Evolutionary conservation across 768 basidiomycete species (phyloP).

Genomic region (Panaeolus cyanescens): DNA sequence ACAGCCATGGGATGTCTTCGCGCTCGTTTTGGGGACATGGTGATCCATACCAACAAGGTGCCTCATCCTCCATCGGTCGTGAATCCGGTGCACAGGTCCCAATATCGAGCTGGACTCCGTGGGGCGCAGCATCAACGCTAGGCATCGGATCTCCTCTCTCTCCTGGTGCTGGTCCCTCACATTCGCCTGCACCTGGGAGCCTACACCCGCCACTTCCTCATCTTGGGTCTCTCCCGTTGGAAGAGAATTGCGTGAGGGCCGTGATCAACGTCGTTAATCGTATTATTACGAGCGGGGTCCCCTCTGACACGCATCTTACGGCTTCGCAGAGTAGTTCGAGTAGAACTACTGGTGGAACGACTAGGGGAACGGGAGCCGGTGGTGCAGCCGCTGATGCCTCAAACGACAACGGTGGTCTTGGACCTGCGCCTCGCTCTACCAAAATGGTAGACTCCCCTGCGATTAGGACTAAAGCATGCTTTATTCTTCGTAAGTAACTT

Average conservation of each 20-base stretch:
- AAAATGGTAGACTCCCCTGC: slow-evolving; percentile 33
- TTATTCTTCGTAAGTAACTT: slow-evolving; percentile 63
- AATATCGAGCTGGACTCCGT: not conserved
- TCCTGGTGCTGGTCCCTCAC: not conserved
- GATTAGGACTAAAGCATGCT: slow-evolving; percentile 68
- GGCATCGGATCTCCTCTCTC: not conserved
- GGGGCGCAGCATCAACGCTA: not conserved
- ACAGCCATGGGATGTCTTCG: slow-evolving; percentile 6
- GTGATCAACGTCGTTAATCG: slow-evolving; percentile 74
- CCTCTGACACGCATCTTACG: not conserved
- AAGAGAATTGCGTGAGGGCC: slow-evolving; percentile 51
- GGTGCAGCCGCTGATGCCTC: not conserved
- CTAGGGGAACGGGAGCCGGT: not conserved
- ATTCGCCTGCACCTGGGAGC: not conserved
- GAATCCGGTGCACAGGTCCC: not conserved
- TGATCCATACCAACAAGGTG: not conserved
- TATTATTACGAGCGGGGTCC: slow-evolving; percentile 44
- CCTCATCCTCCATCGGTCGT: not conserved
- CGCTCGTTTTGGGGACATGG: not conserved
- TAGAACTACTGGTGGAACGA: not conserved
- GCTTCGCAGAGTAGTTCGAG: not conserved
- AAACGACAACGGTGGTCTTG: not conserved
- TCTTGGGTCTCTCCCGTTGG: slow-evolving; percentile 19
- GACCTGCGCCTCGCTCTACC: not conserved
- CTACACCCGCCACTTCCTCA: not conserved